Conservation (phyloP, 2,329 filamentous ascomycete species). For the Cyclaneusma minus region DNA sequence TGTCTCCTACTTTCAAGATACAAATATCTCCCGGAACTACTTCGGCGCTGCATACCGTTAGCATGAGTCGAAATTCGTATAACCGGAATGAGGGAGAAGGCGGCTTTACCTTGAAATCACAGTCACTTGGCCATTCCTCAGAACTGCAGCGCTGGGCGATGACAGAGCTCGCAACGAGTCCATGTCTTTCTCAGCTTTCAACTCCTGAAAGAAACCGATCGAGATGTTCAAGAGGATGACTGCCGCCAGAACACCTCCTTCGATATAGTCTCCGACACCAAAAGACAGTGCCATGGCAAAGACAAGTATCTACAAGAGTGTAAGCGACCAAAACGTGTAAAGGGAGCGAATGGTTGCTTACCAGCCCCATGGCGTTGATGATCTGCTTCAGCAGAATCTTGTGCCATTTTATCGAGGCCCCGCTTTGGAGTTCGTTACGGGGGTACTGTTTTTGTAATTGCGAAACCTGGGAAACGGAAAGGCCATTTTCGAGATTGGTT, state of each 20-base stretch:
- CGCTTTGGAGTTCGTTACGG: slow-evolving; percentile 55
- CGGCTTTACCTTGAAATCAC: slow-evolving; percentile 14
- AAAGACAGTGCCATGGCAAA: slow-evolving; percentile 24
- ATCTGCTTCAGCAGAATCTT: slow-evolving; percentile 61
- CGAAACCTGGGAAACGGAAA: slow-evolving; percentile 43
- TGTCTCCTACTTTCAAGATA: slow-evolving; percentile 83
- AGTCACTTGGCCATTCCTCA: slow-evolving; percentile 36
- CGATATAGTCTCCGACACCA: slow-evolving; percentile 38
- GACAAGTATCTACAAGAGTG: slow-evolving; percentile 21
- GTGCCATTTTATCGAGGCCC: slow-evolving; percentile 49
- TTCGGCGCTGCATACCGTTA: slow-evolving; percentile 34
- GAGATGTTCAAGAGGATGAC: slow-evolving; percentile 41
- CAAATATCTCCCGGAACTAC: slow-evolving; percentile 70
- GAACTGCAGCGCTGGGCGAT: slow-evolving; percentile 36
- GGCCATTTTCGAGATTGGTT: slow-evolving; percentile 51
- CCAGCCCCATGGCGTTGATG: slow-evolving; percentile 64
- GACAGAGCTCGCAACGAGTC: slow-evolving; percentile 37
- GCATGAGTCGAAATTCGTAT: not conserved
- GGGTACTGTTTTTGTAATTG: slow-evolving; percentile 44
- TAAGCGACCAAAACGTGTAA: not conserved
- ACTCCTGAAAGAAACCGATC: slow-evolving; percentile 45
- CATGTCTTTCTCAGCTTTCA: slow-evolving; percentile 43
- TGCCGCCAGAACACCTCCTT: slow-evolving; percentile 40
- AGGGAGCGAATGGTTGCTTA: slow-evolving; percentile 25
- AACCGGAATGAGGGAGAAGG: not conserved